A percentile compares a stretch with the other conserved stretches of the same genome.
These are phyloP conservation scores for Jatropha curcas DNA, from an alignment of 345 rosid species.

Conservation along the genomic window DNA sequence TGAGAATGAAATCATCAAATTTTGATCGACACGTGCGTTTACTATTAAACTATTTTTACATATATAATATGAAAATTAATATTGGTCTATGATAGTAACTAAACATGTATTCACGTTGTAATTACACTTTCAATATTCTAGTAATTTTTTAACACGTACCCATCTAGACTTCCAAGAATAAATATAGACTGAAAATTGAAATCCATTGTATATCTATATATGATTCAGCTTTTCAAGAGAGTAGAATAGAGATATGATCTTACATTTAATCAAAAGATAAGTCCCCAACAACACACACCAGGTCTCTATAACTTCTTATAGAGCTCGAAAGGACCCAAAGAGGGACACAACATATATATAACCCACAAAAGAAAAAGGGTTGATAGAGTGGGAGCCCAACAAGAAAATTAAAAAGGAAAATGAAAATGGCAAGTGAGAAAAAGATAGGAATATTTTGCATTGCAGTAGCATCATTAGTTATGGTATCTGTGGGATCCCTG, in stretches of 20 bases:
- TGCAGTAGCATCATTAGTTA: slow-evolving; percentile 15
- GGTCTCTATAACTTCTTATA: neutral
- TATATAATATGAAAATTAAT: no score
- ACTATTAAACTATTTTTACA: no score
- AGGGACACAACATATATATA: no score
- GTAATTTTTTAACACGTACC: no score
- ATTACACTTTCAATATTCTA: no score
- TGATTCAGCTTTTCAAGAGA: neutral
- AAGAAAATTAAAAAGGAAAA: neutral
- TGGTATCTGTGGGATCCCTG: slow-evolving; percentile 21
- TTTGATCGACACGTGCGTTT: no score
- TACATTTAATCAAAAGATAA: slow-evolving; percentile 10
- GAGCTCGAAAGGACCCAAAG: neutral
- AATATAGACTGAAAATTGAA: no score
- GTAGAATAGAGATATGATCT: neutral
- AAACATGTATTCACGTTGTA: no score
- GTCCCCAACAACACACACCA: neutral
- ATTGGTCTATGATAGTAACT: no score
- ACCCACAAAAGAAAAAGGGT: neutral
- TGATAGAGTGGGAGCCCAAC: neutral
- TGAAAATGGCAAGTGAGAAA: slow-evolving; percentile 12
- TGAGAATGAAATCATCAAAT: no score
- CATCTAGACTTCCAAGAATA: no score
- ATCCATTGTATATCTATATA: no score
- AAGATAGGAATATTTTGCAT: slow-evolving; percentile 19